Evolutionary conservation across 2,329 filamentous ascomycete genomes (phyloP), one percentile per base, ranked within the genome.

Genomic region (Dactylellina haptotyla): DNA sequence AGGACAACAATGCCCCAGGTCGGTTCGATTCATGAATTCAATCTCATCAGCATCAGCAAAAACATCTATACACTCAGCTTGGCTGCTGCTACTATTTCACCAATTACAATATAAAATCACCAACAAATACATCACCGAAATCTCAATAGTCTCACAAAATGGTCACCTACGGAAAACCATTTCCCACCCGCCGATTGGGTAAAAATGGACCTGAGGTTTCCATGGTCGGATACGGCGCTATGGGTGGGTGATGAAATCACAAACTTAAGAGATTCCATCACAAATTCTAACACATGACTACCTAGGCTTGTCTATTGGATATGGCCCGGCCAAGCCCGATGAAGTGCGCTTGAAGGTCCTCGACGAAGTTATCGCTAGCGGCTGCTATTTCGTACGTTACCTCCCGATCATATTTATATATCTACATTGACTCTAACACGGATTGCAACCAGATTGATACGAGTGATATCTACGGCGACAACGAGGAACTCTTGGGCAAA

Each of bases 261-360:
- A 25, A 10, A 8, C 39, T 34, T 4, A 48, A 4, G n/a, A 50
- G 8, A 5, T 30, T 14, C 34, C 12, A n/a, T 28, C 37, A 41
- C n/a, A 23, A 46, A 28, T 23, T 43, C 34, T 45, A 51, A 56
- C 23, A 20, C 53, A 67, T 16, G n/a, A 56, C 18, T 28, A 28
- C 3, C 14, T 64, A 76, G 78, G 78, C 37, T 53, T 81, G 32
- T 77, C 75, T 20, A 73, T 67, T 12, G 77, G 72, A 28, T 82
- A 82, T 65, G 80, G 80, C n/a, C 37, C 72, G 18, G 57, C 76
- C 0, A 66, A 77, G 0, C 66, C 79, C 2, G 82, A 85, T 12
- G 79, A 82, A 48, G 82, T 84, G n/a, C 81, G 81, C 2, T 78
- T 85, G 9, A 78, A 78, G 0, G 48, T 85, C 0, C 80, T 85